Percentiles rank a stretch among this genome's conserved stretches.
Conservation (phyloP, 495 filamentous ascomycete genomes). For the Aspergillus haitiensis region DNA sequence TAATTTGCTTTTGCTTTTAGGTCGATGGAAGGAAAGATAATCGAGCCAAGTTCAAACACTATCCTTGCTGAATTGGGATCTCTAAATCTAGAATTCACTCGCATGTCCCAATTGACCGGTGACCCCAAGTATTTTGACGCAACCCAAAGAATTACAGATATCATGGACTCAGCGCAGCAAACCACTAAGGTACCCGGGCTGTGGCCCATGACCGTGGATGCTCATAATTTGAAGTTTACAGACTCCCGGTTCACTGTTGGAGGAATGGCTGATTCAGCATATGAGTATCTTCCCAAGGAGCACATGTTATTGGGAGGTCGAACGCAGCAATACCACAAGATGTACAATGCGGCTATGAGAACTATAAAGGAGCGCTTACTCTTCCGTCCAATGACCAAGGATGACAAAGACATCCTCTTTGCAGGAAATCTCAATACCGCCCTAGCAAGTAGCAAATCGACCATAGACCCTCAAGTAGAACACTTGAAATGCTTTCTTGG, state of each 20-base stretch:
- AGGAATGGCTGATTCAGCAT: conserved; percentile 85
- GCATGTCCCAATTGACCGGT: conserved; percentile 83
- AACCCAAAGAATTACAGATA: conserved; percentile 80
- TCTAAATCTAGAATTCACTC: conserved; percentile 88
- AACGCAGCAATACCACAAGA: conserved; percentile 70
- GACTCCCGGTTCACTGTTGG: conserved; percentile 71
- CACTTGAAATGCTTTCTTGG: conserved; percentile 64
- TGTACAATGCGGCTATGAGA: conserved; percentile 74
- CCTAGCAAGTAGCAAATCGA: background rate
- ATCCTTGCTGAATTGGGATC: conserved; percentile 83
- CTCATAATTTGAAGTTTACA: conserved; percentile 47
- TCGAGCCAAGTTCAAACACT: conserved; percentile 42
- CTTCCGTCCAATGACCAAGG: conserved; percentile 77
- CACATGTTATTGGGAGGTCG: conserved; percentile 75
- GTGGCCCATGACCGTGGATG: conserved; percentile 79
- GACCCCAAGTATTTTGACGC: conserved; percentile 91
- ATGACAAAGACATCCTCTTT: conserved; percentile 75
- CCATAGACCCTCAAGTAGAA: conserved; percentile 48
- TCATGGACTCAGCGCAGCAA: conserved; percentile 70
- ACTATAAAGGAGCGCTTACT: conserved; percentile 75
- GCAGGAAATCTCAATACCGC: conserved; percentile 51
- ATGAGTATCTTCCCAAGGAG: conserved; percentile 95
- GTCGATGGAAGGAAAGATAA: conserved; percentile 39
- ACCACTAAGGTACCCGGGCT: conserved; percentile 72
- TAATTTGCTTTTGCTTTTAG: conserved; percentile 25